Evolutionary conservation across 345 rosid species (phyloP).

Genomic region (Eucalyptus pauciflora): DNA sequence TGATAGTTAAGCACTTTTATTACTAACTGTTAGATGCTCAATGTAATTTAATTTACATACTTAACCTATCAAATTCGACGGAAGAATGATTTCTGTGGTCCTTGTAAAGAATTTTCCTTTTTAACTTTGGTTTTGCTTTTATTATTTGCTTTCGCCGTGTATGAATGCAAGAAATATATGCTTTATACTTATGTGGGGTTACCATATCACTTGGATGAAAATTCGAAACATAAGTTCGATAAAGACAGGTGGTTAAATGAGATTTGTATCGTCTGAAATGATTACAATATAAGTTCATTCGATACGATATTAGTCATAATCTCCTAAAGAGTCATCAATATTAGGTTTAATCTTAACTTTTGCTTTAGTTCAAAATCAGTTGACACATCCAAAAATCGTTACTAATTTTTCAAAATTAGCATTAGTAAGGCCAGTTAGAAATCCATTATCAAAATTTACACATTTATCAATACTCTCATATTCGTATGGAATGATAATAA

Average conservation of each 20-base stretch:
- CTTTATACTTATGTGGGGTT: background rate
- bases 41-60: background rate
- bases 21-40: background rate
- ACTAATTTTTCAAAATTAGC: background rate
- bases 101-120: no score
- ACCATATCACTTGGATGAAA: background rate
- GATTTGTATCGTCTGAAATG: background rate
- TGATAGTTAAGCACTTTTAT: background rate
- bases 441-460: background rate
- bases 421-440: rapidly evolving
- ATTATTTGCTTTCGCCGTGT: background rate
- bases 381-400: background rate
- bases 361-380: background rate
- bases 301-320: background rate
- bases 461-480: background rate
- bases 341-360: background rate
- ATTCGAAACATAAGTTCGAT: background rate
- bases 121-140: background rate
- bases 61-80: background rate
- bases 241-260: background rate
- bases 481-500: background rate
- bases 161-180: background rate
- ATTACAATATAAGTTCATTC: rapidly evolving
- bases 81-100: background rate
- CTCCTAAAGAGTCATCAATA: background rate